A percentile compares a stretch with the other conserved stretches of the same genome.
phyloP scores from a whole-genome alignment of 2,329 filamentous ascomycete species.

The Aspergillus sp. region DNA sequence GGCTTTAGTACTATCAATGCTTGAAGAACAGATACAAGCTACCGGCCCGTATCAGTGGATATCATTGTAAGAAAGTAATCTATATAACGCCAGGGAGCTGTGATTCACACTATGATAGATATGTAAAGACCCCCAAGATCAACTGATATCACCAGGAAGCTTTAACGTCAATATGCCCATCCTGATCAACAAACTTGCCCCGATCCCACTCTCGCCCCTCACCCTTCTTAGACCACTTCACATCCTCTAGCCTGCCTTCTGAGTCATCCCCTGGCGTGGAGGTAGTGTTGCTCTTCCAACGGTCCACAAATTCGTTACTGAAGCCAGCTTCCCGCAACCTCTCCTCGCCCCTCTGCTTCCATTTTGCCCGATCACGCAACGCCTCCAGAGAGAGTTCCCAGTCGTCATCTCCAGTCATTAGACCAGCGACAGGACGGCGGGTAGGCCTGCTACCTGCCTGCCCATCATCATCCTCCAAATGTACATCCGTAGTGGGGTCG shows the following conservation, averaged over 20 bases:
- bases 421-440: conserved; percentile 42
- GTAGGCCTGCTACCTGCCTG: conserved; percentile 57
- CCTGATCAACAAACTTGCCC: conserved; percentile 61
- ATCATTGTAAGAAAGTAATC: not conserved
- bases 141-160: conserved; percentile 48
- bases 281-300: conserved; percentile 66
- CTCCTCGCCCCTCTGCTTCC: conserved; percentile 73
- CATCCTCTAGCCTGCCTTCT: conserved; percentile 66
- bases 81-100: not conserved
- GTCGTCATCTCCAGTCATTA: conserved; percentile 59
- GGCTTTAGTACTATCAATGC: too few relatives aligned
- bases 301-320: conserved; percentile 70
- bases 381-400: conserved; percentile 82
- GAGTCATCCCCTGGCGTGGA: conserved; percentile 48
- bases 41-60: not conserved
- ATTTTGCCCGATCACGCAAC: conserved; percentile 75
- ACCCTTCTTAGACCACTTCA: conserved; percentile 71
- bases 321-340: conserved; percentile 77
- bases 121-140: not conserved
- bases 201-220: conserved; percentile 69
- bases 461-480: conserved; percentile 53
- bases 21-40: not conserved
- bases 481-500: conserved; percentile 53
- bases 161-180: conserved; percentile 55
- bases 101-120: not conserved